These are phyloP conservation scores for Candida sanyaensis DNA, from an alignment of 1,139 yeast species.

Conservation along the genomic window DNA sequence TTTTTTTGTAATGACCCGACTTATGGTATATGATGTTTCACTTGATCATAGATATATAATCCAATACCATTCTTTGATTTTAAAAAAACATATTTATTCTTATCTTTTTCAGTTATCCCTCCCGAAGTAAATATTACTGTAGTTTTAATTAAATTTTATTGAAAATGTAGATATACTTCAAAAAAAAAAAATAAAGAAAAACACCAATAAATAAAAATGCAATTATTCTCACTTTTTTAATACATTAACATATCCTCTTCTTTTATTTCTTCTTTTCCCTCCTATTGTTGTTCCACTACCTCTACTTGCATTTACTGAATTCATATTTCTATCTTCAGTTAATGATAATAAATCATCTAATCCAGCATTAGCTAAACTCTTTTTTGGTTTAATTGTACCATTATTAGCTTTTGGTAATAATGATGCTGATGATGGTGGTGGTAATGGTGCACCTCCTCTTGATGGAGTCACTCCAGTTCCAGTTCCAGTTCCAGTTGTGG, in stretches of 20 bases:
- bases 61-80: too few relatives aligned
- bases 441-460: constrained; percentile 13
- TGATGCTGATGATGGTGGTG: too few relatives aligned
- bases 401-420: constrained; percentile 12
- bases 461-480: too few relatives aligned
- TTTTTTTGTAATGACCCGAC: too few relatives aligned
- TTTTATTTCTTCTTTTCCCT: constrained; percentile 62
- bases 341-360: constrained; percentile 68
- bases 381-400: constrained; percentile 10
- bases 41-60: too few relatives aligned
- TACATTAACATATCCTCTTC: constrained; percentile 78
- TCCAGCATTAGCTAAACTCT: constrained; percentile 48
- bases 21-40: too few relatives aligned
- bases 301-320: not conserved
- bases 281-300: constrained; percentile 35
- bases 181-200: too few relatives aligned
- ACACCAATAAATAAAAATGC: too few relatives aligned
- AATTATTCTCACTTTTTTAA: constrained; percentile 38
- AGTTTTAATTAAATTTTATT: too few relatives aligned
- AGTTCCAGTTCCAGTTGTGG: constrained; percentile 10
- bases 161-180: too few relatives aligned
- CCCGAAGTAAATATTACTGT: not conserved
- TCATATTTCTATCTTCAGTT: constrained; percentile 21
- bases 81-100: too few relatives aligned
- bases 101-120: not conserved